These are phyloP conservation scores for Casuarina equisetifolia DNA, from an alignment of 306 rosid genomes.

Conservation along the genomic window DNA sequence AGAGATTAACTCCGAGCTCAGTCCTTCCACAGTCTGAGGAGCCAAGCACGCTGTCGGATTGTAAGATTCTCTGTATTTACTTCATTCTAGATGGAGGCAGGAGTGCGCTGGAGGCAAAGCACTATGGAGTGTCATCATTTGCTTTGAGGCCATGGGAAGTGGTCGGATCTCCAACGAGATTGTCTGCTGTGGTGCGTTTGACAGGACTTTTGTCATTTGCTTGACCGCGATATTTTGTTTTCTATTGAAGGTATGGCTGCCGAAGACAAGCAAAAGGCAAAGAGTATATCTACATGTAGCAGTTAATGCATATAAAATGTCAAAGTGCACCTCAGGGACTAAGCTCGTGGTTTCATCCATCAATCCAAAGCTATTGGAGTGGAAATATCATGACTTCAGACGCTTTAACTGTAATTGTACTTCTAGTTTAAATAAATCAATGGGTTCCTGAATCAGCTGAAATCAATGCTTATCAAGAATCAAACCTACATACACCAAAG, in stretches of 20 bases:
- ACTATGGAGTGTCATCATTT: constrained; percentile 11
- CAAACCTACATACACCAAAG: too few species aligned
- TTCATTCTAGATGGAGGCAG: constrained; percentile 2
- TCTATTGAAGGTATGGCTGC: too few species aligned
- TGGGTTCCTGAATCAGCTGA: too few species aligned
- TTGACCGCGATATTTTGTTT: too few species aligned
- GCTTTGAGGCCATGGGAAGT: constrained; percentile 19
- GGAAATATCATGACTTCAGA: background rate
- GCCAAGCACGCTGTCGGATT: constrained; percentile 20
- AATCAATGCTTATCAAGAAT: too few species aligned
- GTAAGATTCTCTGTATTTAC: background rate
- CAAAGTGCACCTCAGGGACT: background rate
- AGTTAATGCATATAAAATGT: too few species aligned
- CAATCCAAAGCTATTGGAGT: background rate
- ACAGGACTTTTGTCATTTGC: constrained; percentile 16
- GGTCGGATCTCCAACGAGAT: constrained; percentile 23
- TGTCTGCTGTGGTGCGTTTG: constrained; percentile 21
- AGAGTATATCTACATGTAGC: too few species aligned
- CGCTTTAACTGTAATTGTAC: too few species aligned
- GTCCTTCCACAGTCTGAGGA: constrained; percentile 30
- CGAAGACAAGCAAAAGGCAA: too few species aligned
- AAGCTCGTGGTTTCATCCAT: background rate
- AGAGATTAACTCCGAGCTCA: background rate
- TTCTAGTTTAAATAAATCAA: too few species aligned
- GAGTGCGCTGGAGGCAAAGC: constrained; percentile 2